Conservation (phyloP, 2,329 filamentous ascomycete genomes). For the Alternaria gaisen region DNA sequence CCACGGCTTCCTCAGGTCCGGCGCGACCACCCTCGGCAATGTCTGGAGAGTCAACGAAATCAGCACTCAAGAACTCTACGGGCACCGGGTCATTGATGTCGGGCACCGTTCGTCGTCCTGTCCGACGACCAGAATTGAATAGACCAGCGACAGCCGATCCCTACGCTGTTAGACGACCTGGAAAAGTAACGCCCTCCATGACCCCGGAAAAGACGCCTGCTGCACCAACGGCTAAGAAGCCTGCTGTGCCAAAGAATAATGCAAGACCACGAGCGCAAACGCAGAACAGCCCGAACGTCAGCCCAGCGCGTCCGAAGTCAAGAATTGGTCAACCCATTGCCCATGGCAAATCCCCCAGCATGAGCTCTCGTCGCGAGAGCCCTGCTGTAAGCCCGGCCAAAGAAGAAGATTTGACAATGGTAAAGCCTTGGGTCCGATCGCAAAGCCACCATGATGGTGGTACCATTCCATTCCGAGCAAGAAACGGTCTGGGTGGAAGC, state of each 20-base stretch:
- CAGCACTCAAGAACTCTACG: conserved; percentile 41
- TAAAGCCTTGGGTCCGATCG: conserved; percentile 55
- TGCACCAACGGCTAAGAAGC: conserved; percentile 49
- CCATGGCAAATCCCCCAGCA: conserved; percentile 43
- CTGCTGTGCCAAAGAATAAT: conserved; percentile 42
- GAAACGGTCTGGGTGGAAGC: conserved; percentile 52
- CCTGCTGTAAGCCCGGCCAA: conserved; percentile 47
- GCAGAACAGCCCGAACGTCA: conserved; percentile 47
- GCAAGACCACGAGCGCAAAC: conserved; percentile 45
- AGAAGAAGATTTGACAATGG: conserved; percentile 59
- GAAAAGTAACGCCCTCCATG: conserved; percentile 58
- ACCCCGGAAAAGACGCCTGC: conserved; percentile 58
- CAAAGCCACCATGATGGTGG: conserved; percentile 43
- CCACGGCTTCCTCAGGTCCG: conserved; percentile 39
- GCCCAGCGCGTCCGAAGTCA: conserved; percentile 50
- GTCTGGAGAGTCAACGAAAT: conserved; percentile 45
- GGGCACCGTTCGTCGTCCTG: conserved; percentile 65
- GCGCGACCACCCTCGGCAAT: conserved; percentile 50
- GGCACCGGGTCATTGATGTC: conserved; percentile 62
- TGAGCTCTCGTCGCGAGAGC: conserved; percentile 41
- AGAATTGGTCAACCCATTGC: conserved; percentile 40
- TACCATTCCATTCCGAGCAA: conserved; percentile 46
- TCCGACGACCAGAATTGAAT: conserved; percentile 55
- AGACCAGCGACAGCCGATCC: conserved; percentile 65
- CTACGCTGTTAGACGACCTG: conserved; percentile 53